Percentiles rank a stretch among this genome's conserved stretches.
phyloP scores from a whole-genome alignment of 2,329 filamentous ascomycete genomes.

The Fusarium sp. region DNA sequence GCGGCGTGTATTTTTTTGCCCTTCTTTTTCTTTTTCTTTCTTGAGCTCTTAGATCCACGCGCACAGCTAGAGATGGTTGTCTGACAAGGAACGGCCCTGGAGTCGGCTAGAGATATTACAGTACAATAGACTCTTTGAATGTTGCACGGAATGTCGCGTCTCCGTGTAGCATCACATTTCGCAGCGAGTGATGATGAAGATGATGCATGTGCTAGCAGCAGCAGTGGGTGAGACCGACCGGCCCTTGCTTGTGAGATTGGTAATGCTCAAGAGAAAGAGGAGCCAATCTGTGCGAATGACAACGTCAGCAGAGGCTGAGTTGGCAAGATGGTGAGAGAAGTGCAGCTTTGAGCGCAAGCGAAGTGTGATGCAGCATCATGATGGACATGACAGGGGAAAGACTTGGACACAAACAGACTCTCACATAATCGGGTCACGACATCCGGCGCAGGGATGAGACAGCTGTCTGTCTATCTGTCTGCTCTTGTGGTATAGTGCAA shows the following conservation, averaged over 20 bases:
- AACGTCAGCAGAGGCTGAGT: constrained; percentile 39
- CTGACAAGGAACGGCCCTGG: not conserved
- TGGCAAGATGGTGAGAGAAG: constrained; percentile 12
- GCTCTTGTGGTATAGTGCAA: not conserved
- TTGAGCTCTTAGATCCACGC: constrained; percentile 6
- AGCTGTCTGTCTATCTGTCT: not conserved
- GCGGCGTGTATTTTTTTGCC: constrained; percentile 23
- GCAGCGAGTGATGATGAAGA: not conserved
- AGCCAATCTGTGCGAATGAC: constrained; percentile 4
- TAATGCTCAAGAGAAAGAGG: constrained; percentile 4
- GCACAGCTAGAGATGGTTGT: not conserved
- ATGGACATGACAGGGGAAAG: not conserved
- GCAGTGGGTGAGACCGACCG: not conserved
- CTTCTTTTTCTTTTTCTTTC: not conserved
- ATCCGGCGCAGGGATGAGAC: not conserved
- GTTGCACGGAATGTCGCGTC: not conserved
- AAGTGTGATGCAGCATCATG: not conserved
- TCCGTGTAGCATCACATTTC: not conserved
- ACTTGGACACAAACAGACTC: constrained; percentile 5
- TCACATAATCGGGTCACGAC: constrained; percentile 22
- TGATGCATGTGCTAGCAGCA: not conserved
- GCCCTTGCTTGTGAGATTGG: not conserved
- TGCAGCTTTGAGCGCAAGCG: not conserved
- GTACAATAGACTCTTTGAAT: not conserved
- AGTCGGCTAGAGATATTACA: not conserved